Base-by-base conservation (phyloP, 1,284 basidiomycete genomes). In the Lignosus rhinocerotis region DNA sequence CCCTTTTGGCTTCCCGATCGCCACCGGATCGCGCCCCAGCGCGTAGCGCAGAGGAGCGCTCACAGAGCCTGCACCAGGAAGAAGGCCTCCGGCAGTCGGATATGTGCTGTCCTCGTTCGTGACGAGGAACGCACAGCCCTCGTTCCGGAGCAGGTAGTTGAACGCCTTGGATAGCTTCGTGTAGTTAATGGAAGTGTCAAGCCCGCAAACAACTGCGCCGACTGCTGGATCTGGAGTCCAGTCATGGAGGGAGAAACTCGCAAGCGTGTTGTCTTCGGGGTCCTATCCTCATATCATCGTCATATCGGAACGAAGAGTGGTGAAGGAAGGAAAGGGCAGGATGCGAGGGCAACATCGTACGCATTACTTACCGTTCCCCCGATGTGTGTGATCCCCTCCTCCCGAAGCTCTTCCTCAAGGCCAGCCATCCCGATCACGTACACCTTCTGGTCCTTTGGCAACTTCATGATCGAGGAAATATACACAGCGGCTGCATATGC, bases 361-460 rank as follows among this genome's bases (percentile, higher is more conserved):
- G 33, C 14, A 34, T 25, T n/a, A 64, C 84, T 66, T 67, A 94
- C 95, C 25, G 93, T 94, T 59, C 97, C 97, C 33, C 97, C 97
- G 49, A 87, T 76, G 72, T 85, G 88, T 10, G 79, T 69, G 52
- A 98, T 82, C 9, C 94, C 95, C 68, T 96, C 94, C 31, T 87
- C 85, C 25, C 78, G 81, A 49, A 99, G 79, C 76, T 99, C 97
- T 67, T 98, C 92, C 74, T 98, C 96, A 43, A 99, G 78, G 0
- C 96, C 96, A 43, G 81, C 74, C 86, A 95, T 93, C 2, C 97
- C 97, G 58, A 99, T 90, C 12, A 99, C 93, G 74, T 96, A 99
- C 7, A 97, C 96, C 73, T 93, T 94, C 78, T 98, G 94, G 72
- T 93, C 86, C 66, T 90, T 90, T 10, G 93, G 93, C 62, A 98